A percentile compares a stretch with the other conserved stretches of the same genome.
Conservation (phyloP, 1,284 basidiomycete genomes). For the Malassezia brasiliensis region DNA sequence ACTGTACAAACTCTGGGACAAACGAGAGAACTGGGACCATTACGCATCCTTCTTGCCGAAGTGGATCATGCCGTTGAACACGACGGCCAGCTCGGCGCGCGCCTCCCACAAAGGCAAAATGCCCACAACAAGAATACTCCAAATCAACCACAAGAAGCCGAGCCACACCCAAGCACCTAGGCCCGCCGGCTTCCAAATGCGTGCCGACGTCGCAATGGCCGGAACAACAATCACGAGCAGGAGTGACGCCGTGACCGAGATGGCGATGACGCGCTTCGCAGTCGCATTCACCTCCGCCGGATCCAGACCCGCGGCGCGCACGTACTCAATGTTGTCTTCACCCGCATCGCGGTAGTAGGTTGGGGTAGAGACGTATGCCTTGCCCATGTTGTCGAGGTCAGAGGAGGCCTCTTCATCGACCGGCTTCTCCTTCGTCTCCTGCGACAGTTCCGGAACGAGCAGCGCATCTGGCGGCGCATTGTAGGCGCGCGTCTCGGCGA, state of each 20-base stretch:
- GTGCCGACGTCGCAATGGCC: conserved; percentile 25
- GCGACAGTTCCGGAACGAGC: conserved; percentile 15
- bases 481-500: conserved; percentile 36
- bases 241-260: conserved; percentile 25
- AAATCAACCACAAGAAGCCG: conserved; percentile 73
- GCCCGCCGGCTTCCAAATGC: conserved; percentile 31
- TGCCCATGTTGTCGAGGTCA: neutral
- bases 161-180: conserved; percentile 41
- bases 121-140: conserved; percentile 58
- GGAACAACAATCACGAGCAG: conserved; percentile 36
- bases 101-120: conserved; percentile 79
- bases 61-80: conserved; percentile 40
- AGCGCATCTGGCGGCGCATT: conserved; percentile 29
- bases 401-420: too few species aligned
- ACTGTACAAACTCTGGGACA: too few species aligned
- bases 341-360: conserved; percentile 6
- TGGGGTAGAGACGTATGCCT: neutral
- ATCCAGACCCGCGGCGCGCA: conserved; percentile 26
- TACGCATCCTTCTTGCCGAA: neutral
- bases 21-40: neutral
- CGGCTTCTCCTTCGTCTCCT: neutral
- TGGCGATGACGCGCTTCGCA: conserved; percentile 19
- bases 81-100: conserved; percentile 41
- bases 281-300: conserved; percentile 23
- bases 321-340: conserved; percentile 14